A percentile compares a stretch with the other conserved stretches of the same genome.
These are phyloP conservation scores for Tetrastigma voinierianum DNA, from an alignment of 164 flowering plant genomes.

Conservation along the genomic window DNA sequence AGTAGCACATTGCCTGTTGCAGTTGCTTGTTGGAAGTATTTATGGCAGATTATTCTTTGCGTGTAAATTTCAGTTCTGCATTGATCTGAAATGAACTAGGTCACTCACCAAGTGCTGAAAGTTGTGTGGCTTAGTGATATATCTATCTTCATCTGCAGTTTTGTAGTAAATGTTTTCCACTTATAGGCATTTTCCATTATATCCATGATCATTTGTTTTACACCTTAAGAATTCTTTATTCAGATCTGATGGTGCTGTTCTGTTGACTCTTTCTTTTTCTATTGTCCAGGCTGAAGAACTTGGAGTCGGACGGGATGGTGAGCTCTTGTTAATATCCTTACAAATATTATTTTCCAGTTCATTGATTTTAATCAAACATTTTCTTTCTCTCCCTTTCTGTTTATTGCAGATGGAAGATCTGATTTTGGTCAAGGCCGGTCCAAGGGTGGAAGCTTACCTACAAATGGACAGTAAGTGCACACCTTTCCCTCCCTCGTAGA, in stretches of 20 bases:
- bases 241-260: conserved; percentile 1
- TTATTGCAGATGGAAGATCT: conserved; percentile 15
- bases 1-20: not conserved
- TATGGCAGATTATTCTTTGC: not conserved
- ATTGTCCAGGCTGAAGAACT: conserved; percentile 29
- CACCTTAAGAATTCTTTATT: not conserved
- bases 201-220: not conserved
- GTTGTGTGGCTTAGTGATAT: not conserved
- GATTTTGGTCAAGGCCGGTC: conserved; percentile 27
- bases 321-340: not conserved
- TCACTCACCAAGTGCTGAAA: not conserved
- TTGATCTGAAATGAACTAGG: not conserved
- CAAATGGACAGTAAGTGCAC: conserved; percentile 25
- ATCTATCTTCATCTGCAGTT: not conserved
- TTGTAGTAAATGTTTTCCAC: not conserved
- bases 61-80: not conserved
- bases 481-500: not conserved
- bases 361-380: not conserved
- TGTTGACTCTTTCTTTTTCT: not conserved
- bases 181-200: not conserved
- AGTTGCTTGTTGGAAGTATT: not conserved
- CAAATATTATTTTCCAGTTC: not conserved
- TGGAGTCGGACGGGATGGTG: conserved; percentile 31
- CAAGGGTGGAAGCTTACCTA: conserved; percentile 22
- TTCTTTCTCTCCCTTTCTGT: not conserved